Evolutionary conservation across 176 grass and related monocot genomes (phyloP), one percentile per base, ranked within the genome.

Genomic region (Tillandsia fasciculata): DNA sequence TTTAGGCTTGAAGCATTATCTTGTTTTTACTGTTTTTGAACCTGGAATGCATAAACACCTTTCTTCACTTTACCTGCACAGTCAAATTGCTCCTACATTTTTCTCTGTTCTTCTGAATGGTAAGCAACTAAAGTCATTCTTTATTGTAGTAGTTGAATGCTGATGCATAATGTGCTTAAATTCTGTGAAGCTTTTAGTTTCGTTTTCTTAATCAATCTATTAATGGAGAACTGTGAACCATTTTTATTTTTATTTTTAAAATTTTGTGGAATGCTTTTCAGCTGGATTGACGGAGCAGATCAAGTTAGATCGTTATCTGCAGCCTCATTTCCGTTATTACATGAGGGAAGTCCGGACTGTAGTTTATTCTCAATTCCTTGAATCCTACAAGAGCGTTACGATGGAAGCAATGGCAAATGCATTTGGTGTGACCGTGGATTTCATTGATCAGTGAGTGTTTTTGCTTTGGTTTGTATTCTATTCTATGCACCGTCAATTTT

Each of bases 341-440:
- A 99, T 94, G 95, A 86, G 95, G 64, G 95, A 99, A 81, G 84
- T 99, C 52, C 90, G 95, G 17, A 79, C 75, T 9, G 95, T 99
- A 53, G 84, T 94, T 56, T 94, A 99, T 73, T 99, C 95, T 11
- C 95, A 99, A 49, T 94, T 99, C 63, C 82, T 99, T 1, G 90
- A 94, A 76, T 99, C 95, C 13, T 94, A 99, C 87, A 99, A 99
- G 70, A 99, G 95, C 52, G 90, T 99, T 70, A 99, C 87, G 1
- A 99, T 99, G 95, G 87, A 99, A 86, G 90, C 90, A 49, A 94
- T 99, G 95, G 89, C 95, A 48, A 76, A 84, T 51, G 84, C 90
- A 65, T 99, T 94, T 80, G 90, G 95, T n/a, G 95, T 93, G 12
- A 86, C 84, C 8, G 78, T 88, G 29, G 87, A 93, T 87, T 99